A percentile compares a stretch with the other conserved stretches of the same genome.
Evolutionary conservation across 2,329 filamentous ascomycete species (phyloP).

Genomic region (Verticillium klebahnii): DNA sequence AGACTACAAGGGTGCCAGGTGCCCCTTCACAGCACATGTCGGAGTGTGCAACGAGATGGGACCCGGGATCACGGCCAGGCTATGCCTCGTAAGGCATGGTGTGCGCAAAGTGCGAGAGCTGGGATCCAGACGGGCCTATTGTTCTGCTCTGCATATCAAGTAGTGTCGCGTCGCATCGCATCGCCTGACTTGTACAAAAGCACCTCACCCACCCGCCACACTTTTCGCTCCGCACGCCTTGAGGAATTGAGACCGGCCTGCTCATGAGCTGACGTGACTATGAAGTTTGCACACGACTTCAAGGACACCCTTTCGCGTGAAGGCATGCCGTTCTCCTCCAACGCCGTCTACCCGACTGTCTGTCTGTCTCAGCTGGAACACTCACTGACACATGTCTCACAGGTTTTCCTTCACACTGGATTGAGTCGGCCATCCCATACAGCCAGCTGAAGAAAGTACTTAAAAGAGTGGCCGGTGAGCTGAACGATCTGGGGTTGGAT

Average conservation of each 20-base stretch:
- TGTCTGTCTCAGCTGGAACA: neutral
- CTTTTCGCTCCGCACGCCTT: slow-evolving; percentile 4
- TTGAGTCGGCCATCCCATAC: slow-evolving; percentile 77
- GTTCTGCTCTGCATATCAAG: neutral
- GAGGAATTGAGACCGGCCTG: neutral
- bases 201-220: neutral
- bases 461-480: slow-evolving; percentile 71
- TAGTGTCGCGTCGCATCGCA: neutral
- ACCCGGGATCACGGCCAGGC: neutral
- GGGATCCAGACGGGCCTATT: neutral
- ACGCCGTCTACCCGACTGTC: neutral
- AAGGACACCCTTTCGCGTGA: slow-evolving; percentile 64
- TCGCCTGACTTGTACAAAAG: neutral
- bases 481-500: slow-evolving; percentile 67
- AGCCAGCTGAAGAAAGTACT: slow-evolving; percentile 84
- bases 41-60: neutral
- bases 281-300: slow-evolving; percentile 87
- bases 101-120: neutral
- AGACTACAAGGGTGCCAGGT: neutral
- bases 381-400: neutral
- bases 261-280: slow-evolving; percentile 28
- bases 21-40: neutral
- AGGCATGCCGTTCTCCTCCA: slow-evolving; percentile 24
- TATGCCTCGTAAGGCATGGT: neutral
- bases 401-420: slow-evolving; percentile 69